A percentile compares a stretch with the other conserved stretches of the same genome.
phyloP scores from a whole-genome alignment of 2,329 filamentous ascomycete genomes.

The Hortaea werneckii region DNA sequence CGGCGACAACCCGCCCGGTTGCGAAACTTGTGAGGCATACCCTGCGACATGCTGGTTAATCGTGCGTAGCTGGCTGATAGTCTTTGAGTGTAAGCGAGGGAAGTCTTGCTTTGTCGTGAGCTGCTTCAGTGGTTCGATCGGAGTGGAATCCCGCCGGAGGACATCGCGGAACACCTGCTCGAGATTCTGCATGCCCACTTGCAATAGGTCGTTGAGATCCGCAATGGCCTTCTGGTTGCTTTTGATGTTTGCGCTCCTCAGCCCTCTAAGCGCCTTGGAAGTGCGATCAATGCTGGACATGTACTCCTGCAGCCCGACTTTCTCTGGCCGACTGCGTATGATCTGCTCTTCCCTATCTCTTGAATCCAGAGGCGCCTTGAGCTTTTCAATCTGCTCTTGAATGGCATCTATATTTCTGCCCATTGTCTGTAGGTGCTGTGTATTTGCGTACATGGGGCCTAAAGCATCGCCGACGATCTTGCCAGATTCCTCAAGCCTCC shows the following conservation, averaged over 20 bases:
- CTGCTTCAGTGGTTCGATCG: slow-evolving; percentile 82
- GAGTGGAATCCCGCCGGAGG: slow-evolving; percentile 65
- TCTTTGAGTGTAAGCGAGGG: slow-evolving; percentile 67
- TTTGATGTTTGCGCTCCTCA: slow-evolving; percentile 81
- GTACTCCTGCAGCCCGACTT: slow-evolving; percentile 72
- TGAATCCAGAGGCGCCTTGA: slow-evolving; percentile 84
- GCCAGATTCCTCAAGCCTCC: slow-evolving; percentile 74
- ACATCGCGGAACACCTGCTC: slow-evolving; percentile 75
- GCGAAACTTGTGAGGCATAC: slow-evolving; percentile 17
- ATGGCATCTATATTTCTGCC: slow-evolving; percentile 83
- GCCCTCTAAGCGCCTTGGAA: slow-evolving; percentile 70
- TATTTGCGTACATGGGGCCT: slow-evolving; percentile 85
- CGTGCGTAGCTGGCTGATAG: slow-evolving; percentile 63
- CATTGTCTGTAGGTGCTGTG: slow-evolving; percentile 76
- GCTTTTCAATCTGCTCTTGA: slow-evolving; percentile 73
- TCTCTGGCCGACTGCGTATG: slow-evolving; percentile 67
- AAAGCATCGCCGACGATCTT: slow-evolving; percentile 87
- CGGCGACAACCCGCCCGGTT: slow-evolving; percentile 31
- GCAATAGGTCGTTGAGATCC: slow-evolving; percentile 68
- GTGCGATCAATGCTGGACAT: slow-evolving; percentile 82
- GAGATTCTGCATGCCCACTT: slow-evolving; percentile 69
- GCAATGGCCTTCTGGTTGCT: slow-evolving; percentile 82
- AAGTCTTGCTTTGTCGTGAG: slow-evolving; percentile 74
- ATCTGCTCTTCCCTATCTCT: slow-evolving; percentile 87
- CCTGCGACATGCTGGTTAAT: slow-evolving; percentile 50